These are phyloP conservation scores for Oryza officinalis DNA, from an alignment of 176 grass and related monocot species.

Conservation along the genomic window DNA sequence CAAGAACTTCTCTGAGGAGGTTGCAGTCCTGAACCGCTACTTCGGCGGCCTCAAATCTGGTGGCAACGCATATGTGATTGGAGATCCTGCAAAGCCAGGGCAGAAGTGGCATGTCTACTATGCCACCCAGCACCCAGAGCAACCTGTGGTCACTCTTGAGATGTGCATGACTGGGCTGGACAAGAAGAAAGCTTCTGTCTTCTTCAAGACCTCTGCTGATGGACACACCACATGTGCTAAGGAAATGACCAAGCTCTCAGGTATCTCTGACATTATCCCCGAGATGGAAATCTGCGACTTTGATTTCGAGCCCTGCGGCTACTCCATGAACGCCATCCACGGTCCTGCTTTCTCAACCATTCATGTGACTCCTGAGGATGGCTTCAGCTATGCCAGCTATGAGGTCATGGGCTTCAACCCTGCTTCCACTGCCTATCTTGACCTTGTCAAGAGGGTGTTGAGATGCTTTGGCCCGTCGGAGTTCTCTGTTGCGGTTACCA, in stretches of 20 bases:
- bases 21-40: conserved; percentile 40
- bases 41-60: conserved; percentile 48
- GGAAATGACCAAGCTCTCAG: conserved; percentile 62
- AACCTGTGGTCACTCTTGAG: conserved; percentile 45
- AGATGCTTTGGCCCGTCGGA: conserved; percentile 45
- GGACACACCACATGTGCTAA: conserved; percentile 36
- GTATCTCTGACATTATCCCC: conserved; percentile 48
- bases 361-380: conserved; percentile 59
- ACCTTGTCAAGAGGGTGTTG: conserved; percentile 52
- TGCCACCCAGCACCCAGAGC: conserved; percentile 40
- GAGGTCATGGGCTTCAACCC: conserved; percentile 59
- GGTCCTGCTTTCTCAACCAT: conserved; percentile 50
- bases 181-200: conserved; percentile 45
- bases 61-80: conserved; percentile 50
- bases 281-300: conserved; percentile 64
- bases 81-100: conserved; percentile 42
- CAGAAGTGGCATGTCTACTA: conserved; percentile 59
- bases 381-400: conserved; percentile 62
- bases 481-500: conserved; percentile 56
- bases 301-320: conserved; percentile 53
- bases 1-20: conserved; percentile 55
- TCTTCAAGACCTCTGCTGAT: conserved; percentile 50
- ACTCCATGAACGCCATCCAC: conserved; percentile 59
- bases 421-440: neutral
- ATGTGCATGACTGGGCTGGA: conserved; percentile 62